Evolutionary conservation across 2,329 filamentous ascomycete species (phyloP).

Genomic region (Hymenoscyphus salicellus): DNA sequence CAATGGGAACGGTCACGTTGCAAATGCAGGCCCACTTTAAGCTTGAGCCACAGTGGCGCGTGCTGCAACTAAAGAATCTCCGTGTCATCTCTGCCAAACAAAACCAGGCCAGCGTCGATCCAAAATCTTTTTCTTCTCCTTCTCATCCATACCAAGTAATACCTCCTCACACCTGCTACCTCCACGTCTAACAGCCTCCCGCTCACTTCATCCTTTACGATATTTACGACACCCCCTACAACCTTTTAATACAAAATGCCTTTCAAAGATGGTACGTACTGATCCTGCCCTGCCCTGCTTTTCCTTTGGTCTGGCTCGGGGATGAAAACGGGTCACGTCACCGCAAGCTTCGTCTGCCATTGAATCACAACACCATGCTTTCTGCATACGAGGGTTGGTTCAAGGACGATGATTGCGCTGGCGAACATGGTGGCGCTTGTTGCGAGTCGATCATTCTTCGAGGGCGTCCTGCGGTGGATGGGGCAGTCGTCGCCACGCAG

Average conservation of each 20-base stretch:
- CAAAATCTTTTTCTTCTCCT: conserved; percentile 14
- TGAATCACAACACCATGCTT: conserved; percentile 6
- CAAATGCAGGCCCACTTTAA: not conserved
- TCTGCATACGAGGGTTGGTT: not conserved
- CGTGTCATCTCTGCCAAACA: conserved; percentile 4
- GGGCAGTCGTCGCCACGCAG: conserved; percentile 10
- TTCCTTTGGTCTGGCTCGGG: conserved; percentile 10
- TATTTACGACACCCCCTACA: not conserved
- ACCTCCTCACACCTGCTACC: conserved; percentile 12
- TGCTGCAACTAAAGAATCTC: not conserved
- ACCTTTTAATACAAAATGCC: conserved; percentile 39
- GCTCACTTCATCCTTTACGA: conserved; percentile 17
- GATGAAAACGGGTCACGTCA: conserved; percentile 24
- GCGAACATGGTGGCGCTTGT: not conserved
- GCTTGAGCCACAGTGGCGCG: not conserved
- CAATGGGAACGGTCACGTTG: not conserved
- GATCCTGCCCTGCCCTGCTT: not conserved
- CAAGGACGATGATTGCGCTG: not conserved
- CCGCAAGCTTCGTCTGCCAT: conserved; percentile 13
- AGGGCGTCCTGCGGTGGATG: conserved; percentile 2
- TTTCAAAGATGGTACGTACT: conserved; percentile 41
- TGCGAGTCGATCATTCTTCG: not conserved
- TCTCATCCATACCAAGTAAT: conserved; percentile 12
- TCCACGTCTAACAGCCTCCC: conserved; percentile 6
- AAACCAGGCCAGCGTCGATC: conserved; percentile 2